Evolutionary conservation across 495 filamentous ascomycete species (phyloP), one percentile per base, ranked within the genome.

Genomic region (Mycothermus thermophilus): DNA sequence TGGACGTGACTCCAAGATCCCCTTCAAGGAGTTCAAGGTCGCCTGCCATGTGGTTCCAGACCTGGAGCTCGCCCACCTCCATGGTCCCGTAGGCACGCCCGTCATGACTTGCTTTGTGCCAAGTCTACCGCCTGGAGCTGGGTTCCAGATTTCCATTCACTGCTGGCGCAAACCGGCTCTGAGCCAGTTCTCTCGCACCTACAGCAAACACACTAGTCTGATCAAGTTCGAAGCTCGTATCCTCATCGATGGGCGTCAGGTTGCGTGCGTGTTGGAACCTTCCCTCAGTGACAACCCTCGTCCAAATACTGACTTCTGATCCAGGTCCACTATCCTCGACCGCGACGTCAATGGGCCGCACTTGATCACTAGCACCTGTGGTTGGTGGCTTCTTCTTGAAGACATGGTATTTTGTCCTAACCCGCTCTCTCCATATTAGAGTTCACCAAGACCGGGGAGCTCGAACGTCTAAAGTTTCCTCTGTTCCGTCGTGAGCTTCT

Each of bases 11-110:
- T 50, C 48, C 30, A 63, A 61, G 36, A 66, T 80, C 12, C 84
- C 84, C 7, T 54, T 88, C 27, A 83, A 87, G 51, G 85, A 93
- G 52, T 93, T 90, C 71, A 80, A 77, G 49, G 85, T 83, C 11
- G 69, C 74, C 44, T 93, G 83, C 55, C 80, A 77, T 55, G 79
- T 80, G 12, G 70, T 77, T 24, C 72, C 73, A 24, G 81, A 87
- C 49, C 51, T 64, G 35, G 64, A 68, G 42, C 57, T 68, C 27
- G 44, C 53, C 22, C 56, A 60, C 37, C 51, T 54, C 18, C 58
- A 66, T 32, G 63, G 63, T 18, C 46, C 59, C 4, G 44, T 44
- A 14, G 59, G 57, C 30, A 52, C 84, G 22, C 83, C 85, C 2
- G 72, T 76, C 20, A 67, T 93, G 38, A 80, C 79, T 1, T 79